These are phyloP conservation scores for Pseudogymnoascus pannorum DNA, from an alignment of 2,329 filamentous ascomycete genomes.

Conservation along the genomic window DNA sequence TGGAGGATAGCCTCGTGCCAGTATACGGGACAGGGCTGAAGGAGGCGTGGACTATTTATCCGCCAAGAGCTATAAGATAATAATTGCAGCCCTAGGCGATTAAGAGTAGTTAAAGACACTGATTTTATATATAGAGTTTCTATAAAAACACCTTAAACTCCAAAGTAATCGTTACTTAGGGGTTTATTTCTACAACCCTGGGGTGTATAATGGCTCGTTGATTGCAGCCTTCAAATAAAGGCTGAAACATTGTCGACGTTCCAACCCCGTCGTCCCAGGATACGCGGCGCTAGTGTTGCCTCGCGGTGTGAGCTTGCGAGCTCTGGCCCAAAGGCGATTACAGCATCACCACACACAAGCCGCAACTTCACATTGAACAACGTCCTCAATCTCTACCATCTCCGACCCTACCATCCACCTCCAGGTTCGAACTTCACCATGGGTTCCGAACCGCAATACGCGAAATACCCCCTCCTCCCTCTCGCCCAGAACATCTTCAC, in stretches of 20 bases:
- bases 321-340: slow-evolving; percentile 7
- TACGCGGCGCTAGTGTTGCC: slow-evolving; percentile 9
- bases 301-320: slow-evolving; percentile 4
- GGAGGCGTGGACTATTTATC: neutral
- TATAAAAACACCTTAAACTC: neutral
- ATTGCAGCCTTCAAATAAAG: neutral
- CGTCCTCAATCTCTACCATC: neutral
- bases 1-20: neutral
- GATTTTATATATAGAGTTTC: neutral
- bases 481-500: slow-evolving; percentile 82
- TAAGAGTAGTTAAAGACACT: neutral
- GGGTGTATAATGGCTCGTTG: neutral
- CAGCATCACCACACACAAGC: neutral
- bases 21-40: neutral
- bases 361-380: neutral
- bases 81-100: neutral
- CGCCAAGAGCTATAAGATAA: neutral
- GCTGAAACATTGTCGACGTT: neutral
- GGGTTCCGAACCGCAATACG: slow-evolving; percentile 77
- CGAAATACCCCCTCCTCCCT: slow-evolving; percentile 74
- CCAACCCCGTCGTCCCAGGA: neutral
- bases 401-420: slow-evolving; percentile 2
- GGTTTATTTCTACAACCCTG: neutral
- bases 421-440: slow-evolving; percentile 40
- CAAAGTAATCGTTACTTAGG: neutral